A percentile compares a stretch with the other conserved stretches of the same genome.
Evolutionary conservation across 208 protist species (phyloP).

Genomic region (Trypanosoma grayi): DNA sequence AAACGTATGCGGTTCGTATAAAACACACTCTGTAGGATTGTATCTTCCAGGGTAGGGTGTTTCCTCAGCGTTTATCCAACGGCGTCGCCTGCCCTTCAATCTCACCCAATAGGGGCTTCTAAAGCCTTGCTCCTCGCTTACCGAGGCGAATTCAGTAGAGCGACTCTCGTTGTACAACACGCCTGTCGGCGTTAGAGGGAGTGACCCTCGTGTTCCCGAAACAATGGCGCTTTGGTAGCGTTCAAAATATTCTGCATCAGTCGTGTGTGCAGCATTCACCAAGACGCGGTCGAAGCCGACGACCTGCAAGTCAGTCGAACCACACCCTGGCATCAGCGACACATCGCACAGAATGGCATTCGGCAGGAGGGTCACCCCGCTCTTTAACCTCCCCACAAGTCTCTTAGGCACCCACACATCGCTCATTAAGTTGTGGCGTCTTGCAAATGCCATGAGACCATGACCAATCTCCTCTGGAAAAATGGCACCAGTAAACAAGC

Average conservation of each 20-base stretch:
- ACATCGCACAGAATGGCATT: conserved; percentile 63
- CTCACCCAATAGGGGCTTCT: conserved; percentile 63
- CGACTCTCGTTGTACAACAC: conserved; percentile 25
- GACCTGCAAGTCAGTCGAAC: conserved; percentile 7
- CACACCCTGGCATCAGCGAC: conserved; percentile 29
- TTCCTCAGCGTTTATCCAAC: conserved; percentile 38
- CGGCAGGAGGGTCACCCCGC: conserved; percentile 51
- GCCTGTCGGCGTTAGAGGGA: conserved; percentile 26
- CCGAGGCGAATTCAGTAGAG: not conserved
- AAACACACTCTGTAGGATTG: conserved; percentile 64
- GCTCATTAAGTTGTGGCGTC: conserved; percentile 50
- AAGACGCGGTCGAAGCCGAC: conserved; percentile 45
- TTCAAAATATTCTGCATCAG: conserved; percentile 53
- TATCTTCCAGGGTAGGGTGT: conserved; percentile 45
- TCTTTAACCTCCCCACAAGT: conserved; percentile 24
- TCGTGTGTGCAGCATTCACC: conserved; percentile 78
- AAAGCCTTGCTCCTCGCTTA: conserved; percentile 16
- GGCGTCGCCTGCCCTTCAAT: not conserved
- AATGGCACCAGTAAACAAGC: conserved; percentile 70
- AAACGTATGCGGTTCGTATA: conserved; percentile 59
- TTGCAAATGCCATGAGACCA: conserved; percentile 50
- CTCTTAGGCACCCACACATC: conserved; percentile 67
- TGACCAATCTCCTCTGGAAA: conserved; percentile 67
- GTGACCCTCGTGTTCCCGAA: conserved; percentile 2
- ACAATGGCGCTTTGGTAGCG: conserved; percentile 45